phyloP scores from a whole-genome alignment of 2,329 filamentous ascomycete species.

The Pseudogymnoascus sp. region DNA sequence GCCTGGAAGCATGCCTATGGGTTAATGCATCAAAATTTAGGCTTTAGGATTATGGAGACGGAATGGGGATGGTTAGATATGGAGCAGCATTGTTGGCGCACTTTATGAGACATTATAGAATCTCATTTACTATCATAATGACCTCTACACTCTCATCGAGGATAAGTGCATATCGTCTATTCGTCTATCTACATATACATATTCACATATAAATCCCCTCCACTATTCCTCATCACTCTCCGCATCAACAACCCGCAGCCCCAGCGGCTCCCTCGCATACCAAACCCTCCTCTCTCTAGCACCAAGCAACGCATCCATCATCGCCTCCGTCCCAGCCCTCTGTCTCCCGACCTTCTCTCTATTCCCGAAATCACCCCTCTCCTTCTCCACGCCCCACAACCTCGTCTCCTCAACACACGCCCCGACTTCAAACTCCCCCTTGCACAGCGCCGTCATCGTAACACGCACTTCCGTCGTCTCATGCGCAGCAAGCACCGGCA shows the following conservation, averaged over 20 bases:
- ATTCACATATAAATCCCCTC: slow-evolving; percentile 16
- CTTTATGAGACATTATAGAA: slow-evolving; percentile 1
- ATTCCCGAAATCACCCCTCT: slow-evolving; percentile 20
- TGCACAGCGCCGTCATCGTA: slow-evolving; percentile 67
- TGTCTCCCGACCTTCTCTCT: slow-evolving; percentile 30
- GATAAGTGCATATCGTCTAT: neutral
- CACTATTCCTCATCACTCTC: slow-evolving; percentile 17
- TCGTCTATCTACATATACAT: slow-evolving; percentile 10
- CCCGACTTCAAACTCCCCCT: slow-evolving; percentile 74
- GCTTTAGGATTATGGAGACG: neutral
- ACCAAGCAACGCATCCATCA: slow-evolving; percentile 53
- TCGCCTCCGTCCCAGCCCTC: slow-evolving; percentile 47
- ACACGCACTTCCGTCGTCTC: slow-evolving; percentile 54
- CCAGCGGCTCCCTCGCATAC: slow-evolving; percentile 53
- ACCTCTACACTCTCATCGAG: neutral
- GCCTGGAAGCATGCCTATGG: slow-evolving; percentile 30
- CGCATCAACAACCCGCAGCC: neutral
- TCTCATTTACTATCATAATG: neutral
- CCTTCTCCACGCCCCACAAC: slow-evolving; percentile 34
- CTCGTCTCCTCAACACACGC: slow-evolving; percentile 75
- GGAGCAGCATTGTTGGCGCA: slow-evolving; percentile 1
- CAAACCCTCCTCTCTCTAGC: slow-evolving; percentile 55
- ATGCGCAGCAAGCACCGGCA: slow-evolving; percentile 56
- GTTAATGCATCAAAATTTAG: neutral
- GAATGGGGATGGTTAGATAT: neutral